Conservation (phyloP, 2,329 filamentous ascomycete species). For the Colletotrichum tabaci region DNA sequence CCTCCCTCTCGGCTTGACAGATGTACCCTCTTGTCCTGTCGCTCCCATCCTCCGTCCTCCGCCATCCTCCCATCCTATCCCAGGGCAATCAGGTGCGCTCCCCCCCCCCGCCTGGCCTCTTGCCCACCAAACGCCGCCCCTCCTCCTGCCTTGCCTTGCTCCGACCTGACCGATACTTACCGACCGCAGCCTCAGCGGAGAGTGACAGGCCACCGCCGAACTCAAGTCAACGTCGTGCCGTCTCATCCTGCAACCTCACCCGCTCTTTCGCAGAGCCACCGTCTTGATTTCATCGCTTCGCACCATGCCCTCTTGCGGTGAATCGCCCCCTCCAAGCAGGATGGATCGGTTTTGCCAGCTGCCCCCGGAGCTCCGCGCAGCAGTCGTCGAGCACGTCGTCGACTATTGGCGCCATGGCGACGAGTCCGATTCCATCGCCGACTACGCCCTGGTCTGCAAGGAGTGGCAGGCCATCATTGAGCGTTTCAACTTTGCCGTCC, state of each 20-base stretch:
- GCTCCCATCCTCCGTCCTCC: background rate
- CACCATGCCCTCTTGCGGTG: constrained; percentile 23
- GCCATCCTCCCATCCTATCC: background rate
- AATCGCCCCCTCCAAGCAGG: constrained; percentile 26
- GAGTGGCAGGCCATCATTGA: constrained; percentile 49
- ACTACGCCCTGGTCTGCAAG: constrained; percentile 47
- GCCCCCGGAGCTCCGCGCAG: constrained; percentile 40
- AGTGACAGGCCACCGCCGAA: constrained; percentile 36
- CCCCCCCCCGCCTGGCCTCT: constrained; percentile 20
- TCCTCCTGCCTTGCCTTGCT: constrained; percentile 31
- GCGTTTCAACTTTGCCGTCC: constrained; percentile 44
- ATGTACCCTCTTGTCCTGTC: constrained; percentile 27
- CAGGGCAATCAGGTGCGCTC: constrained; percentile 36
- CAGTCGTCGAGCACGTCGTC: constrained; percentile 41
- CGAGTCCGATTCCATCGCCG: constrained; percentile 39
- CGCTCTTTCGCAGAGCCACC: constrained; percentile 18
- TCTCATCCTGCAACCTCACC: constrained; percentile 40
- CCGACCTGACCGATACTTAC: constrained; percentile 40
- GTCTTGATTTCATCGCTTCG: constrained; percentile 4
- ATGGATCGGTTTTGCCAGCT: constrained; percentile 38
- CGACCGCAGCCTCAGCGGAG: constrained; percentile 39
- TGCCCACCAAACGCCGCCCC: constrained; percentile 24
- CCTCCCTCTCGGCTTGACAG: constrained; percentile 13
- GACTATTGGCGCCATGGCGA: constrained; percentile 42
- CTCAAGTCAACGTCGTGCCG: constrained; percentile 40